phyloP scores from a whole-genome alignment of 306 rosid species.

The Boehmeria nivea region DNA sequence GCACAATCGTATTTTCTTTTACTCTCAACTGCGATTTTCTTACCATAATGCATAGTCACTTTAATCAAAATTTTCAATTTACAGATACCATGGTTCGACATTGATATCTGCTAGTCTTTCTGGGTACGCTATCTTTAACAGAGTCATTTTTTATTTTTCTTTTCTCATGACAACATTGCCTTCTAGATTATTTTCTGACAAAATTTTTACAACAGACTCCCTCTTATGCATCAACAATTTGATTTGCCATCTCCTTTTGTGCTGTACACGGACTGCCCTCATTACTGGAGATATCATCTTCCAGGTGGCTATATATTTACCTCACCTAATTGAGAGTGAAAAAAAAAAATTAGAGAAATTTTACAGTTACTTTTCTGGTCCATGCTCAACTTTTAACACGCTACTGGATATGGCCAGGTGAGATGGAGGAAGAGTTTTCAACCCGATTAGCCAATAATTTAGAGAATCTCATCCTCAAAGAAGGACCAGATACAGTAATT shows the following conservation, averaged over 20 bases:
- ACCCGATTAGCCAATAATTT: constrained; percentile 82
- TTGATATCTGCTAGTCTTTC: constrained; percentile 87
- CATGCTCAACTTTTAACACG: constrained; percentile 16
- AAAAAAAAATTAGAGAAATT: no score
- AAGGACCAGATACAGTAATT: constrained; percentile 90
- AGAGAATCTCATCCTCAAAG: constrained; percentile 77
- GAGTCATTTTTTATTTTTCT: neutral
- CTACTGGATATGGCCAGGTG: constrained; percentile 54
- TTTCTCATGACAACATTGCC: neutral
- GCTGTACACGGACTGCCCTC: constrained; percentile 91
- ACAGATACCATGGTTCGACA: constrained; percentile 94
- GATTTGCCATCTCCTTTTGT: constrained; percentile 94
- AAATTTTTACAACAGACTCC: constrained; percentile 51
- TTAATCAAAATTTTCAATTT: constrained; percentile 12
- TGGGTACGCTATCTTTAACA: constrained; percentile 51
- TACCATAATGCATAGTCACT: constrained; percentile 20
- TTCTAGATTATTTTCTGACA: constrained; percentile 14
- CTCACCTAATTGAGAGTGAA: no score
- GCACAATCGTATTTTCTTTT: constrained; percentile 53
- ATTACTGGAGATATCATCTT: constrained; percentile 92
- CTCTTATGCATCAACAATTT: constrained; percentile 83
- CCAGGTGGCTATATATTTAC: constrained; percentile 59
- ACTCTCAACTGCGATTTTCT: constrained; percentile 20
- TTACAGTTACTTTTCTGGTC: neutral
- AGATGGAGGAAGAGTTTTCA: constrained; percentile 89